These are phyloP conservation scores for Ploettnerulaceae sp. DNA, from an alignment of 2,329 filamentous ascomycete genomes.

Conservation along the genomic window DNA sequence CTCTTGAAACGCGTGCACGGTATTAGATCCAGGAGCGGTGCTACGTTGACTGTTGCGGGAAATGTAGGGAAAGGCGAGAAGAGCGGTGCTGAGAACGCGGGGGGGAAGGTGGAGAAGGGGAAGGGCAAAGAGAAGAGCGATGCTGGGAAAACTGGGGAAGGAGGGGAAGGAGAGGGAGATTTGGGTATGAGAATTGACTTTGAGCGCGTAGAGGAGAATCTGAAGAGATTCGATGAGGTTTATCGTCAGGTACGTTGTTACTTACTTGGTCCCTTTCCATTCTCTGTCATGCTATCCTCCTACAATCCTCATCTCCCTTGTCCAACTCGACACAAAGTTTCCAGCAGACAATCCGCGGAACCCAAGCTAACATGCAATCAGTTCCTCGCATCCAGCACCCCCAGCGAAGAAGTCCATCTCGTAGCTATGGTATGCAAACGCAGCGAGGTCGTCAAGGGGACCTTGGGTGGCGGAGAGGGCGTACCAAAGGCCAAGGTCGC, in stretches of 20 bases:
- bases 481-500: background rate
- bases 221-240: constrained; percentile 17
- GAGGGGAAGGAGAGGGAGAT: background rate
- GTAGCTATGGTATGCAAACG: constrained; percentile 18
- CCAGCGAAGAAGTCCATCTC: constrained; percentile 18
- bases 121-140: background rate
- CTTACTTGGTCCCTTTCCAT: background rate
- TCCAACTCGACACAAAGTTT: background rate
- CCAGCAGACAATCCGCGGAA: no score
- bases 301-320: background rate
- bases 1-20: background rate
- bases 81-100: background rate
- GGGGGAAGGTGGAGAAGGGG: background rate
- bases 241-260: constrained; percentile 12
- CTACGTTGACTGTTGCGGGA: background rate
- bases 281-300: background rate
- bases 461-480: background rate
- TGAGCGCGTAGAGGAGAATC: constrained; percentile 12
- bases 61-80: background rate
- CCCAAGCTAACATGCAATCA: background rate
- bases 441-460: constrained; percentile 10
- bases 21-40: no score
- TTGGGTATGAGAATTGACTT: constrained; percentile 11
- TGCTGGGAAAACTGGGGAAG: background rate
- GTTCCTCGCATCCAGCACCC: constrained; percentile 3